Evolutionary conservation across 805 yeast genomes (phyloP).

Genomic region (Candida wancherniae): DNA sequence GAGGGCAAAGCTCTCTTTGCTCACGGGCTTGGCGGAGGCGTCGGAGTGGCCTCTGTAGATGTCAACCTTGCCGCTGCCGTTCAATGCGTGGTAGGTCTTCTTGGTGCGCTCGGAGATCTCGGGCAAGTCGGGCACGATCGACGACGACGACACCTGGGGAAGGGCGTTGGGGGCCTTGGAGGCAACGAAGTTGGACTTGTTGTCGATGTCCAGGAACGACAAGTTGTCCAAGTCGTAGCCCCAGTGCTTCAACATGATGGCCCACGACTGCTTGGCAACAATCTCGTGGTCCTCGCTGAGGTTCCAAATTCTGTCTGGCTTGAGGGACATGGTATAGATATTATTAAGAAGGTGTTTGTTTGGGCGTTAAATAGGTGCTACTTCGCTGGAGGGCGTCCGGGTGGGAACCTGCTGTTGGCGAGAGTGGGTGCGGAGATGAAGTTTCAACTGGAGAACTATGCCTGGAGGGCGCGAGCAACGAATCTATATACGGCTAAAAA

Average conservation of each 20-base stretch:
- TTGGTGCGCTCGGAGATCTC: conserved; percentile 10
- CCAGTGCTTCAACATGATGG: conserved; percentile 47
- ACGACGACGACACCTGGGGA: conserved; percentile 9
- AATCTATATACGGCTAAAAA: no score
- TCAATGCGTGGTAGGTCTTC: conserved; percentile 7
- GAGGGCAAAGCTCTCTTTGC: conserved; percentile 5
- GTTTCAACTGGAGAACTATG: no score
- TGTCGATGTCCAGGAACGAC: conserved; percentile 11
- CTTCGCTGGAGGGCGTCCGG: no score
- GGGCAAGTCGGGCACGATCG: conserved; percentile 9
- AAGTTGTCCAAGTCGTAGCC: conserved; percentile 16
- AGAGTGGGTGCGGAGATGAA: no score
- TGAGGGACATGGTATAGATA: conserved; percentile 12
- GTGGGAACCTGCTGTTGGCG: no score
- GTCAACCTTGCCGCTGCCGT: conserved; percentile 11
- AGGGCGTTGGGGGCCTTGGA: conserved; percentile 12
- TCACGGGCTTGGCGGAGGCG: conserved; percentile 5
- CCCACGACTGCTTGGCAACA: conserved; percentile 67
- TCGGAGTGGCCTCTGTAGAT: conserved; percentile 10
- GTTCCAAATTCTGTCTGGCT: conserved; percentile 17
- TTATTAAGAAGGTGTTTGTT: no score
- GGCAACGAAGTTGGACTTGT: conserved; percentile 7
- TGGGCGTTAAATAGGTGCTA: no score
- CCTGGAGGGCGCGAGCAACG: no score
- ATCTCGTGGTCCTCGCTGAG: conserved; percentile 52